phyloP scores from a whole-genome alignment of 371 early-diverging fungal genomes.

The Nematocida sp. region DNA sequence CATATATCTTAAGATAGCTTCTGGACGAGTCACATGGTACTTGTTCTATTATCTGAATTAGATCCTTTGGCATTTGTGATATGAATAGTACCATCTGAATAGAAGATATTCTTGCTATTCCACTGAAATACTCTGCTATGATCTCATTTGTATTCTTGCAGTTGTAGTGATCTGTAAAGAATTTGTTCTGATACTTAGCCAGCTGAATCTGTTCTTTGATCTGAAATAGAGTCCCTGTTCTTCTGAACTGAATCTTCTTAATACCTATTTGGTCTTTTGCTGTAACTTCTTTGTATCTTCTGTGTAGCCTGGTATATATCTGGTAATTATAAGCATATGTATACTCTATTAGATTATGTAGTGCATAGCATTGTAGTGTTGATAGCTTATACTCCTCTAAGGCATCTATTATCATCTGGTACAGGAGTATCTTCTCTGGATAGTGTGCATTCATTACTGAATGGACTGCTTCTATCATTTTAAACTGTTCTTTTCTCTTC shows the following conservation, averaged over 20 bases:
- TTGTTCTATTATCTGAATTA: neutral
- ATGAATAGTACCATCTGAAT: constrained; percentile 10
- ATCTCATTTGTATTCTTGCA: neutral
- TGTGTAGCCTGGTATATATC: neutral
- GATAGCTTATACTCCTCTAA: neutral
- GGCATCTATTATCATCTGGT: neutral
- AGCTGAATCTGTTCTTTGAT: neutral
- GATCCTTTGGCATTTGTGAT: neutral
- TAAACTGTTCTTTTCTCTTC: neutral
- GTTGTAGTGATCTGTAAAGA: constrained; percentile 36
- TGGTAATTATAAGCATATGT: constrained; percentile 1
- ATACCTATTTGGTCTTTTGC: neutral
- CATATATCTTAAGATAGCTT: constrained; percentile 12
- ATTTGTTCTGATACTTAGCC: constrained; percentile 17
- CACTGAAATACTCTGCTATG: constrained; percentile 9
- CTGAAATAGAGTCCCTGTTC: neutral
- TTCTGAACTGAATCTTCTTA: neutral
- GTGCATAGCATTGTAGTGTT: constrained; percentile 13
- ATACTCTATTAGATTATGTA: constrained; percentile 18
- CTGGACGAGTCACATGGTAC: constrained; percentile 20
- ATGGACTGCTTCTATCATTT: neutral
- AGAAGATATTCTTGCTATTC: neutral
- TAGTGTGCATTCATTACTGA: neutral
- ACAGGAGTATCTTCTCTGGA: constrained; percentile 37
- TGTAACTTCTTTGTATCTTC: neutral